Conservation (phyloP, 441 rosid species). For the Pelargonium citronellum region DNA sequence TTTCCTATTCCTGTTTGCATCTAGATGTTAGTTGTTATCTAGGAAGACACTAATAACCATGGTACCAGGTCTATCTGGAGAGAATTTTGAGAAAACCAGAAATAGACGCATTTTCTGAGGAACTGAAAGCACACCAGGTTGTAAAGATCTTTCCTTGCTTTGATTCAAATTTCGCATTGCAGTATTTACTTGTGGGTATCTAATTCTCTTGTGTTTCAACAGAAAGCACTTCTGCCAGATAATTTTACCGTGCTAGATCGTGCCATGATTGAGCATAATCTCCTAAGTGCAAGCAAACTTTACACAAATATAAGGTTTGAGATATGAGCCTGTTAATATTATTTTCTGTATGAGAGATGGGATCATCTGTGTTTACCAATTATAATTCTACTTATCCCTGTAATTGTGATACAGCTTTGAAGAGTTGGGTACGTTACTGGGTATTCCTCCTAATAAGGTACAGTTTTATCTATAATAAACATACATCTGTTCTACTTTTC, state of each 20-base stretch:
- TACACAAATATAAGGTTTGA: slow-evolving; percentile 87
- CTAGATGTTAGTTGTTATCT: background rate
- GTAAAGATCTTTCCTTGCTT: slow-evolving; percentile 13
- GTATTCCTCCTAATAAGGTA: slow-evolving; percentile 90
- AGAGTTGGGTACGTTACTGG: slow-evolving; percentile 93
- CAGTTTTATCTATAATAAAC: slow-evolving; percentile 1
- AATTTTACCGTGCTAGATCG: slow-evolving; percentile 94
- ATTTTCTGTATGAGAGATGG: slow-evolving; percentile 6
- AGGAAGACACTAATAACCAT: slow-evolving; percentile 11
- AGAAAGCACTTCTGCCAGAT: slow-evolving; percentile 94
- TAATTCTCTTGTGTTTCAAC: slow-evolving; percentile 28
- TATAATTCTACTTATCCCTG: slow-evolving; percentile 13
- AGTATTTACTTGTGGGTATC: slow-evolving; percentile 14
- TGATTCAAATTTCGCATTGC: slow-evolving; percentile 14
- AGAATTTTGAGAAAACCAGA: slow-evolving; percentile 91
- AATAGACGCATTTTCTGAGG: slow-evolving; percentile 90
- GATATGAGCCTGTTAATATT: slow-evolving; percentile 16
- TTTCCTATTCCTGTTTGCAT: background rate
- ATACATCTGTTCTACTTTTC: background rate
- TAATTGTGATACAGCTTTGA: slow-evolving; percentile 51
- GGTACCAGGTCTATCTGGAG: slow-evolving; percentile 83
- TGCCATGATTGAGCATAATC: slow-evolving; percentile 98
- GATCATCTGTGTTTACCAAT: background rate
- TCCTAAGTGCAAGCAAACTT: slow-evolving; percentile 92
- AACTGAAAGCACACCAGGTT: slow-evolving; percentile 94